phyloP scores from a whole-genome alignment of 2,329 filamentous ascomycete genomes.

The Berkeleyomyces rouxiae region DNA sequence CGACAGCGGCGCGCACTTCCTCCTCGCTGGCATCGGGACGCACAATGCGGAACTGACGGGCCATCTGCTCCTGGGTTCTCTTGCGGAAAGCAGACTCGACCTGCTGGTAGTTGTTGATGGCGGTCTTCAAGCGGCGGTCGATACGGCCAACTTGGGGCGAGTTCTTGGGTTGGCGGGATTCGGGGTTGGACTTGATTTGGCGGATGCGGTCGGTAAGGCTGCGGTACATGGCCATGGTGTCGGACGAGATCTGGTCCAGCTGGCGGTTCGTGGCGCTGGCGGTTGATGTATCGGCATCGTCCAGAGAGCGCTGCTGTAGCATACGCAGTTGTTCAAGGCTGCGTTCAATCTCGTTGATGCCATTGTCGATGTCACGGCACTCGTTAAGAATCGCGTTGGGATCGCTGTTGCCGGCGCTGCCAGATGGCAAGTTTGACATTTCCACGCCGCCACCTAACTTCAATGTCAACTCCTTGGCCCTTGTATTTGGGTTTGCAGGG shows the following conservation, averaged over 20 bases:
- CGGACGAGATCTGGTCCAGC: constrained; percentile 55
- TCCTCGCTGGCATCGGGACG: constrained; percentile 61
- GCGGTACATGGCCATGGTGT: constrained; percentile 73
- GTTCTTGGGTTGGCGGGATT: constrained; percentile 57
- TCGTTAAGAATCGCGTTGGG: constrained; percentile 71
- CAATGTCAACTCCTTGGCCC: constrained; percentile 13
- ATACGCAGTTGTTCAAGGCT: constrained; percentile 56
- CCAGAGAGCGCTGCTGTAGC: constrained; percentile 55
- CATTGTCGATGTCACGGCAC: constrained; percentile 62
- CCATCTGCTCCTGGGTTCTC: constrained; percentile 67
- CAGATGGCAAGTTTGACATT: constrained; percentile 14
- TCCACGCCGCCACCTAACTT: constrained; percentile 15
- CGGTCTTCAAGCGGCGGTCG: constrained; percentile 61
- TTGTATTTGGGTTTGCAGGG: constrained; percentile 9
- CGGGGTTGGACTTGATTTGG: constrained; percentile 65
- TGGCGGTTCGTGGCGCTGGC: constrained; percentile 49
- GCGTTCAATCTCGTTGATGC: constrained; percentile 56
- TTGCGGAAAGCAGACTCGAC: constrained; percentile 67
- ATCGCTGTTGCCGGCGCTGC: constrained; percentile 25
- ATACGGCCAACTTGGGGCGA: constrained; percentile 65
- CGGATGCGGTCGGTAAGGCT: constrained; percentile 64
- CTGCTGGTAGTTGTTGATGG: constrained; percentile 67
- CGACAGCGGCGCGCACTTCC: constrained; percentile 60
- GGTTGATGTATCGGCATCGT: constrained; percentile 54
- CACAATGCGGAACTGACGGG: constrained; percentile 80